Conservation (phyloP, 192 early-diverging fungal species). For the Backusella tarrabulga region DNA sequence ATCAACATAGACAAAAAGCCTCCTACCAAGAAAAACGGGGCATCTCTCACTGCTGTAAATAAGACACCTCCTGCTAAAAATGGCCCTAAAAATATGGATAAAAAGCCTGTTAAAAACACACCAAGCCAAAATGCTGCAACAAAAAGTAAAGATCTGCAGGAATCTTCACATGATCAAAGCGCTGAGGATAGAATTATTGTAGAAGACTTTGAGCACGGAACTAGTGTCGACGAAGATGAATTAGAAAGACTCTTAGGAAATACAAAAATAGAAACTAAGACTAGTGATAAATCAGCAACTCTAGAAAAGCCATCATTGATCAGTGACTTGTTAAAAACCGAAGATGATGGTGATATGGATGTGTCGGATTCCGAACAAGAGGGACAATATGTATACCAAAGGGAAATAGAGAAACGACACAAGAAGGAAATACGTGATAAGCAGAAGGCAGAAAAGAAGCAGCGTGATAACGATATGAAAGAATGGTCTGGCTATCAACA, state of each 20-base stretch:
- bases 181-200: neutral
- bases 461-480: neutral
- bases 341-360: neutral
- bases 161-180: neutral
- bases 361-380: neutral
- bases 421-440: neutral
- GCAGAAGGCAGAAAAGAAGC: neutral
- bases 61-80: neutral
- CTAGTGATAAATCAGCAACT: neutral
- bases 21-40: neutral
- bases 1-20: neutral
- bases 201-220: neutral
- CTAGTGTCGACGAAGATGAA: neutral
- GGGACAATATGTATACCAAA: neutral
- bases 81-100: neutral
- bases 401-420: neutral
- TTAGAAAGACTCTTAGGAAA: neutral
- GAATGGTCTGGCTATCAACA: neutral
- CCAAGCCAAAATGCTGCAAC: neutral
- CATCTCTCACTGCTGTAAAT: neutral
- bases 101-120: neutral
- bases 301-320: neutral
- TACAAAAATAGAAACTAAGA: neutral
- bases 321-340: neutral
- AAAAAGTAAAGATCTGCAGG: neutral